Evolutionary conservation across 495 filamentous ascomycete species (phyloP), one percentile per base, ranked within the genome.

Genomic region (Rhypophila decipiens): DNA sequence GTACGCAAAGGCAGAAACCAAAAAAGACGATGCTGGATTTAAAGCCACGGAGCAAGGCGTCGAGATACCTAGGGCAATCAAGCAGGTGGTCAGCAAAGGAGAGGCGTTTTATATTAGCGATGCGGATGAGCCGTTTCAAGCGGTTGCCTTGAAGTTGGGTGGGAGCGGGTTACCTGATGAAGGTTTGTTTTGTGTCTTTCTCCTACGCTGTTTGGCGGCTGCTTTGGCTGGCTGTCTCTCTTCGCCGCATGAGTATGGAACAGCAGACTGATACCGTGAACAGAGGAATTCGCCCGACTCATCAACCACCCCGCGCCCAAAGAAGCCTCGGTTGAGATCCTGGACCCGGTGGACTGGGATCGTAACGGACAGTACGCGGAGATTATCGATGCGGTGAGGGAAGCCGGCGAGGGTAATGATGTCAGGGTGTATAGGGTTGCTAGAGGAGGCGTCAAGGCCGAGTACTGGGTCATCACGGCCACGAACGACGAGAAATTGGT

Each of bases 91-190:
- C 3, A 68, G 80, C 4, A 17, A 15, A 7, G 35, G 15, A 23
- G 78, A 86, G 46, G 73, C 67, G 39, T 84, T 80, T 57, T 94
- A 91, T 63, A 62, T 77, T 3, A 89, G 84, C 44, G 89, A 95
- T 48, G 76, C 86, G 5, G 89, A 95, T 65, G 86, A 91, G 68
- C 84, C 84, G 29, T 95, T 90, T 63, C 82, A 83, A 60, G 77
- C 80, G 1, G 87, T 95, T 4, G 75, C 70, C 42, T 57, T 95
- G 53, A 69, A 66, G 49, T 90, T 75, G 75, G 69, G 73, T 36
- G 27, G 27, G 7, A 13, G 69, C 29, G 61, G 64, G 34, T 72
- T 84, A 62, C 84, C 84, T 31, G 79, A 78, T 61, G 69, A 82
- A 61, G 76, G 83, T 85, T 33, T 74, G 33, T 44, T 49, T 39